Evolutionary conservation across 1,284 basidiomycete genomes (phyloP).

Genomic region (Pholiota adiposa): DNA sequence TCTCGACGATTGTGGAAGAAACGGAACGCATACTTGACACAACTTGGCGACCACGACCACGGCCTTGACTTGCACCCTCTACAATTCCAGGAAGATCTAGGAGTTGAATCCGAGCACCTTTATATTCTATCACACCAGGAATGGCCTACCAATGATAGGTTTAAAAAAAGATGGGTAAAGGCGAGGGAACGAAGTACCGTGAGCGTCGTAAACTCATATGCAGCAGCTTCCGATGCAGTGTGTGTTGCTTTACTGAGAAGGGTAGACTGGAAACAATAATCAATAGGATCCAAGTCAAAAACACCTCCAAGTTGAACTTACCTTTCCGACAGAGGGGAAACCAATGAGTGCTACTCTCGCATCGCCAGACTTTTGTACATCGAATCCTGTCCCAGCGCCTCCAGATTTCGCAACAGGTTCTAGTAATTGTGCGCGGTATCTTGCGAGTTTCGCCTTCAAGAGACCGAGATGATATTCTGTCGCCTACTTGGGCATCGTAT

Average conservation of each 20-base stretch:
- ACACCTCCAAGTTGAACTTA: conserved; percentile 25
- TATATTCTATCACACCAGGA: conserved; percentile 92
- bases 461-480: conserved; percentile 92
- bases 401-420: conserved; percentile 85
- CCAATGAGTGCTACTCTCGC: conserved; percentile 93
- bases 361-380: conserved; percentile 94
- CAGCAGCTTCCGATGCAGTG: conserved; percentile 87
- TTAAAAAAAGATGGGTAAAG: background rate
- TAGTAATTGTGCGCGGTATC: conserved; percentile 88
- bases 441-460: conserved; percentile 89
- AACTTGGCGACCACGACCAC: conserved; percentile 95
- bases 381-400: conserved; percentile 86
- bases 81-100: conserved; percentile 98
- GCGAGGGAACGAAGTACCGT: conserved; percentile 55
- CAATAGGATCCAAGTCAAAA: conserved; percentile 3
- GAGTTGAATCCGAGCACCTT: conserved; percentile 92
- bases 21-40: conserved; percentile 70
- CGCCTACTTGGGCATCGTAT: conserved; percentile 56
- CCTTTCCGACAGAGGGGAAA: conserved; percentile 94
- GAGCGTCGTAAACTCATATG: conserved; percentile 96
- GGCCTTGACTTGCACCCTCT: conserved; percentile 91
- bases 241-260: conserved; percentile 92
- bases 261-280: conserved; percentile 68
- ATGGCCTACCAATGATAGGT: conserved; percentile 64
- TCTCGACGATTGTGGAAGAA: background rate